Conservation (phyloP, 352 stramenopile genomes). For the Globisporangium irregulare region DNA sequence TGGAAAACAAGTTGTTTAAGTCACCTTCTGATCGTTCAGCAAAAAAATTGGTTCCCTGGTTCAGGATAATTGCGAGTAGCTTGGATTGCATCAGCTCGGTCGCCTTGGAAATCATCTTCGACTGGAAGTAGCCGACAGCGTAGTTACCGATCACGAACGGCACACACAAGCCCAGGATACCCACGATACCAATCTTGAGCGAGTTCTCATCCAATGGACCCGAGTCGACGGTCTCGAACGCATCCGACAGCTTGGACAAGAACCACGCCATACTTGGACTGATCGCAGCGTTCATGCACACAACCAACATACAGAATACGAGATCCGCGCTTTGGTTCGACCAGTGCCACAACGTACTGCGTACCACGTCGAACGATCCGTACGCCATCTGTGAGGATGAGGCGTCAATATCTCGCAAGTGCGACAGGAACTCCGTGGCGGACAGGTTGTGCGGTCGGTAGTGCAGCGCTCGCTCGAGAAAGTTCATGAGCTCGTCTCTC, state of each 20-base stretch:
- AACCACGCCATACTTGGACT: constrained; percentile 80
- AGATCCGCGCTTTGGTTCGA: constrained; percentile 77
- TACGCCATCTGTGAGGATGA: constrained; percentile 72
- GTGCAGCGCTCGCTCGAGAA: constrained; percentile 74
- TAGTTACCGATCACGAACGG: constrained; percentile 87
- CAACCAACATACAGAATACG: constrained; percentile 72
- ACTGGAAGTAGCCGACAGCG: constrained; percentile 86
- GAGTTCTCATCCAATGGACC: constrained; percentile 36
- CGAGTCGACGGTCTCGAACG: constrained; percentile 54
- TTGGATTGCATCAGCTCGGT: constrained; percentile 73
- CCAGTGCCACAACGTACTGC: constrained; percentile 81
- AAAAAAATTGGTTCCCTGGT: constrained; percentile 80
- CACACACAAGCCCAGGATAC: constrained; percentile 70
- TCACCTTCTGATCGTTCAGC: constrained; percentile 82
- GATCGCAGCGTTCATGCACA: constrained; percentile 81
- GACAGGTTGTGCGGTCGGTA: constrained; percentile 74
- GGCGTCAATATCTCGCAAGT: constrained; percentile 84
- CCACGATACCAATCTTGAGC: constrained; percentile 71
- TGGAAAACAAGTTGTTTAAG: constrained; percentile 88
- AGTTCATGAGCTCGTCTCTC: constrained; percentile 84
- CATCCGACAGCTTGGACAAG: constrained; percentile 64
- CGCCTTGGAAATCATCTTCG: constrained; percentile 89
- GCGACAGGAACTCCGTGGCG: constrained; percentile 77
- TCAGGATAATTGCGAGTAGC: constrained; percentile 77
- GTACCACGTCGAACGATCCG: constrained; percentile 71